These are phyloP conservation scores for Claviceps lovelessii DNA, from an alignment of 2,329 filamentous ascomycete genomes.

Conservation along the genomic window DNA sequence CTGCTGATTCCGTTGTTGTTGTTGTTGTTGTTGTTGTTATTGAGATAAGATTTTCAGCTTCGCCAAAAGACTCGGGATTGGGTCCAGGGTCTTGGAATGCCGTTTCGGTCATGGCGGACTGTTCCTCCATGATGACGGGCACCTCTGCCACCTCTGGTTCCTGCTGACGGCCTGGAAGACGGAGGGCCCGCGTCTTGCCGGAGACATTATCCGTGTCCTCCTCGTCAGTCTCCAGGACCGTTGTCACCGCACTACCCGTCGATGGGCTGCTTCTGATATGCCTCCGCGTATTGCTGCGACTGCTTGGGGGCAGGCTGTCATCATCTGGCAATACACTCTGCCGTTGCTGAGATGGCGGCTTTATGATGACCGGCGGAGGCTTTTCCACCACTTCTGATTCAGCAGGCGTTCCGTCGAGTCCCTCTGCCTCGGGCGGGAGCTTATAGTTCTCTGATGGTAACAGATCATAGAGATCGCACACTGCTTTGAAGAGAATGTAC, in stretches of 20 bases:
- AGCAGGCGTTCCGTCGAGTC: constrained; percentile 41
- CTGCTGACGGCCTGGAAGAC: constrained; percentile 32
- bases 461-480: constrained; percentile 82
- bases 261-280: constrained; percentile 71
- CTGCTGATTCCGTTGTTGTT: background rate
- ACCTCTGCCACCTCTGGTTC: constrained; percentile 26
- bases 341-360: constrained; percentile 18
- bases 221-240: constrained; percentile 70
- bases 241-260: constrained; percentile 62
- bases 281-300: constrained; percentile 60
- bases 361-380: constrained; percentile 22
- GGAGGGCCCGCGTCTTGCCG: constrained; percentile 31
- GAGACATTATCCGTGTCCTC: constrained; percentile 44
- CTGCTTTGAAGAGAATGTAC: constrained; percentile 93
- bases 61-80: background rate
- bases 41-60: background rate
- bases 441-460: constrained; percentile 93
- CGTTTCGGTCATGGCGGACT: constrained; percentile 14
- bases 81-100: constrained; percentile 4
- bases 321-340: constrained; percentile 25
- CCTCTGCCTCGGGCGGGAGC: constrained; percentile 83
- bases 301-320: constrained; percentile 37
- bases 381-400: constrained; percentile 29
- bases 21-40: background rate
- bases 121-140: constrained; percentile 27